Evolutionary conservation across 371 early-diverging fungal genomes (phyloP).

Genomic region (Gilbertella persicaria): DNA sequence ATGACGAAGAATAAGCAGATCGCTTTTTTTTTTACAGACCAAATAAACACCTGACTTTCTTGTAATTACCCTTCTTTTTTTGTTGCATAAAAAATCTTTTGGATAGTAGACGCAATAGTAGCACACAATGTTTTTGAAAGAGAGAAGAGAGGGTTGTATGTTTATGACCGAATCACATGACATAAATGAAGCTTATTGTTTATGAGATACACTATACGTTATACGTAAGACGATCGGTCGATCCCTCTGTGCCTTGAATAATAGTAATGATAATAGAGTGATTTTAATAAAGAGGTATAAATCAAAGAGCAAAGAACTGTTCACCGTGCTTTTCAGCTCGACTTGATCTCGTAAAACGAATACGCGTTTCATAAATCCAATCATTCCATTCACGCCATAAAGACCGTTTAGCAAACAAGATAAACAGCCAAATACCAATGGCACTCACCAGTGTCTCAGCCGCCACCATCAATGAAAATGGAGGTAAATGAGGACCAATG

Average conservation of each 20-base stretch:
- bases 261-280: too few species aligned
- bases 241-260: too few species aligned
- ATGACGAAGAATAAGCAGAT: conserved; percentile 62
- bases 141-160: too few species aligned
- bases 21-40: too few species aligned
- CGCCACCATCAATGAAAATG: conserved; percentile 57
- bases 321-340: conserved; percentile 52
- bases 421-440: conserved; percentile 58
- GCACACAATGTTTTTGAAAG: background rate
- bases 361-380: conserved; percentile 46
- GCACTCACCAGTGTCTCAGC: conserved; percentile 60
- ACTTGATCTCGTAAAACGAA: conserved; percentile 34
- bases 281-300: too few species aligned
- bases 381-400: conserved; percentile 61
- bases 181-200: too few species aligned
- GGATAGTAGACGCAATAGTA: background rate
- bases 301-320: conserved; percentile 57
- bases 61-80: background rate
- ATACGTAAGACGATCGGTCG: too few species aligned
- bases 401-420: conserved; percentile 64
- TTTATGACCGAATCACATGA: too few species aligned
- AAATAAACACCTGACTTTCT: background rate
- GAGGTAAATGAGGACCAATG: conserved; percentile 46
- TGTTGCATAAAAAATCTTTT: too few species aligned
- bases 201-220: too few species aligned